Conservation (phyloP, 2,329 filamentous ascomycete genomes). For the Leptographium procerum region DNA sequence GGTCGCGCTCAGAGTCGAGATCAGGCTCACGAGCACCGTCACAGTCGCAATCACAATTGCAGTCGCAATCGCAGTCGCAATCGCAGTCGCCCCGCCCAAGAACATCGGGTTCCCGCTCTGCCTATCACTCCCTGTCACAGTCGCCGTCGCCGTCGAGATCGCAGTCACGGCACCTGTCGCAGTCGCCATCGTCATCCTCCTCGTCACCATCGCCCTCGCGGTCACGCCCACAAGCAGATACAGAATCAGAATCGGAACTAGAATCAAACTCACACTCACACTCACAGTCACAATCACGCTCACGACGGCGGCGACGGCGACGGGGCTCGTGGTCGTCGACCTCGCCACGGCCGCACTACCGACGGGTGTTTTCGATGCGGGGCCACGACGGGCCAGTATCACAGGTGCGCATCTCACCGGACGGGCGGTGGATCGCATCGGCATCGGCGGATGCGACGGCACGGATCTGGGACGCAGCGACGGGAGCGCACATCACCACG, state of each 20-base stretch:
- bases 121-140: too few relatives aligned
- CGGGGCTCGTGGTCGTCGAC: background rate
- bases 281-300: constrained; percentile 16
- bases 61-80: constrained; percentile 12
- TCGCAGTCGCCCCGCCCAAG: background rate
- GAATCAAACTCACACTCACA: constrained; percentile 18
- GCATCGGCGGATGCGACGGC: constrained; percentile 82
- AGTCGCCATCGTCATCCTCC: constrained; percentile 21
- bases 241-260: too few relatives aligned
- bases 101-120: too few relatives aligned
- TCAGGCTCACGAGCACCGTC: background rate
- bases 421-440: constrained; percentile 81
- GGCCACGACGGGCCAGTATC: constrained; percentile 74
- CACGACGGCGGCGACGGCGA: constrained; percentile 2
- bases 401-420: constrained; percentile 80
- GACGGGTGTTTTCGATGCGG: constrained; percentile 55
- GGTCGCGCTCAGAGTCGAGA: background rate
- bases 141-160: background rate
- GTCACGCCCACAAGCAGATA: too few relatives aligned
- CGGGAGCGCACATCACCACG: constrained; percentile 72
- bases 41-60: constrained; percentile 11
- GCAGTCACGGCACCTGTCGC: constrained; percentile 15
- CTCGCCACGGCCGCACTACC: constrained; percentile 52
- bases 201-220: constrained; percentile 19
- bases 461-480: constrained; percentile 78